Percentiles rank a stretch among this genome's conserved stretches.
Conservation (phyloP, 2,329 filamentous ascomycete genomes). For the Pseudocercospora pini-densiflorae region DNA sequence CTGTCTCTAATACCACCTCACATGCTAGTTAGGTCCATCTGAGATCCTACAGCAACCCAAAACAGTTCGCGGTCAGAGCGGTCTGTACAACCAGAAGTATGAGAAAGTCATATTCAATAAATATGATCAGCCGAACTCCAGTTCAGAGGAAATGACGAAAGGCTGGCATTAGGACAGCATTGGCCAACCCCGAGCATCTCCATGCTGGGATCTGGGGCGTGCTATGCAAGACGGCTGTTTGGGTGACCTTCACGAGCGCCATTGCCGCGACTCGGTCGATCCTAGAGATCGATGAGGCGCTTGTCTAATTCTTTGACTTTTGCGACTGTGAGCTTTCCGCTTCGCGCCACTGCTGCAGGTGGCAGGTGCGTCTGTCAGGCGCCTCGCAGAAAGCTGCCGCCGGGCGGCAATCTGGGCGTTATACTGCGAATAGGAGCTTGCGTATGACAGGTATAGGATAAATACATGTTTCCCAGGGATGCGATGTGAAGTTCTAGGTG, state of each 20-base stretch:
- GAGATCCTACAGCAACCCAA: background rate
- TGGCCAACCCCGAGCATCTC: slow-evolving; percentile 34
- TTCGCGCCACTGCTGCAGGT: slow-evolving; percentile 31
- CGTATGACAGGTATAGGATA: slow-evolving; percentile 28
- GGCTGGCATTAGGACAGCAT: slow-evolving; percentile 11
- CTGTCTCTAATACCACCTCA: slow-evolving; percentile 5
- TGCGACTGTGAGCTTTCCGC: slow-evolving; percentile 25
- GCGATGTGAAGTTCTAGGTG: slow-evolving; percentile 36
- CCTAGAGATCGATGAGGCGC: slow-evolving; percentile 16
- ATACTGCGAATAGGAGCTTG: slow-evolving; percentile 16
- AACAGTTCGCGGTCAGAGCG: slow-evolving; percentile 15
- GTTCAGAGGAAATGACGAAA: slow-evolving; percentile 24
- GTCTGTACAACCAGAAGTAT: slow-evolving; percentile 18
- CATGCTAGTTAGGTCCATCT: background rate
- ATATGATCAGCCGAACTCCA: slow-evolving; percentile 22
- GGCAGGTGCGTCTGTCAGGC: slow-evolving; percentile 24
- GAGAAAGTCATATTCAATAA: slow-evolving; percentile 16
- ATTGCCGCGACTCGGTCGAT: slow-evolving; percentile 28
- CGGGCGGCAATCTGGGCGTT: slow-evolving; percentile 20
- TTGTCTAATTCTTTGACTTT: slow-evolving; percentile 17
- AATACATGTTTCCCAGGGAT: slow-evolving; percentile 21
- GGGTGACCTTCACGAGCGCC: slow-evolving; percentile 29
- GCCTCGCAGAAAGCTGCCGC: slow-evolving; percentile 19
- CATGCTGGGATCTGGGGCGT: slow-evolving; percentile 24
- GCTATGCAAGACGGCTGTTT: slow-evolving; percentile 29